Evolutionary conservation across 345 rosid genomes (phyloP), one percentile per base, ranked within the genome.

Genomic region (Pugionium cornutum): DNA sequence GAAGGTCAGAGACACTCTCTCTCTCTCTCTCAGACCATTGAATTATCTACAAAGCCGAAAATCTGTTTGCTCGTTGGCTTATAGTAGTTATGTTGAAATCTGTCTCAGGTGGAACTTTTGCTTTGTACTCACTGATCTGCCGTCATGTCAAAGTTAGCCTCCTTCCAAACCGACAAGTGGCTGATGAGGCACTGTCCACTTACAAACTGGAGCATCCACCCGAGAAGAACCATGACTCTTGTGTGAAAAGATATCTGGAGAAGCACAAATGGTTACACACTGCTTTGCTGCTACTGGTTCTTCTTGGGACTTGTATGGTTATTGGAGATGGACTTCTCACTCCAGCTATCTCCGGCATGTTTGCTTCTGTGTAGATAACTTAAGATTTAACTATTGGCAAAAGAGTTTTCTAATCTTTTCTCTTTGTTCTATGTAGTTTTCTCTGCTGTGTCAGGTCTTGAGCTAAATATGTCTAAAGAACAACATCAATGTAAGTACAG

Each of bases 271-370:
- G 77, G 76, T 79, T 91, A 79, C 97, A 89, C 70, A 89, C 98
- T 67, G 96, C 94, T 81, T 77, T 95, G 76, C 76, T 95, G 61
- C 75, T 95, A 75, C 71, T 95, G 53, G 98, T 89, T 80, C 99
- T 95, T 68, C 96, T 95, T 3, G 99, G 99, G 39, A 95, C 99
- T 66, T 95, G 99, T 82, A 95, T 95, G 99, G 99, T 95, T 30
- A 95, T 95, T 58, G 97, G 99, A 63, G 99, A 95, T 76, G 97
- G 97, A 54, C 67, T 95, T 56, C 98, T 95, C 49, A 95, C 99
- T 70, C 98, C 99, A 39, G 95, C 98, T 45, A 95, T 95, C 74
- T 95, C 99, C 2, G 99, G 99, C 88, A 82, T 51, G 39, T 34
- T 48, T 47, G 54, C 25, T 50, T 61, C 10, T 44, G 0, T 71